Evolutionary conservation across 2,329 filamentous ascomycete species (phyloP).

Genomic region (Pseudovirgaria hyperparasitica): DNA sequence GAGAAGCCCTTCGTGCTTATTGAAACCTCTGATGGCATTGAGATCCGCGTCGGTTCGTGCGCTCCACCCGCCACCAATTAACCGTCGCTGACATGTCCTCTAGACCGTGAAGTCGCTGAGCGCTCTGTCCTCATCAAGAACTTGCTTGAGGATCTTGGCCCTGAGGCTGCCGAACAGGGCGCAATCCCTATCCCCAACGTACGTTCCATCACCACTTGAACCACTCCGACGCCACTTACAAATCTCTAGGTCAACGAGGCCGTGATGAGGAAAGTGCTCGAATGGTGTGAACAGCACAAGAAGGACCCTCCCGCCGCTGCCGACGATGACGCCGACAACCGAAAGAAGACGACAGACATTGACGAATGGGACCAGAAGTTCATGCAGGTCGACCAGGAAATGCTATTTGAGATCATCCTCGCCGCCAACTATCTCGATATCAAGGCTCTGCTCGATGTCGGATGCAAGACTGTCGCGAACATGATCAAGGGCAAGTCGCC

Average conservation of each 20-base stretch:
- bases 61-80: slow-evolving; percentile 1
- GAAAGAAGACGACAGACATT: slow-evolving; percentile 98
- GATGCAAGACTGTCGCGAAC: slow-evolving; percentile 98
- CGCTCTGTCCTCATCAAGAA: slow-evolving; percentile 96
- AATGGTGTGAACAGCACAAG: slow-evolving; percentile 95
- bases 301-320: slow-evolving; percentile 68
- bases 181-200: slow-evolving; percentile 79
- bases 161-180: slow-evolving; percentile 51
- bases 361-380: slow-evolving; percentile 99
- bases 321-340: slow-evolving; percentile 84
- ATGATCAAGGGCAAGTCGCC: slow-evolving; percentile 99
- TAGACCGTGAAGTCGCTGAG: slow-evolving; percentile 71
- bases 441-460: slow-evolving; percentile 93
- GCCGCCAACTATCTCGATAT: slow-evolving; percentile 98
- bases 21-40: slow-evolving; percentile 32
- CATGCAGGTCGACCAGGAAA: slow-evolving; percentile 99
- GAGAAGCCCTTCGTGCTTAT: slow-evolving; percentile 28
- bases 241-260: slow-evolving; percentile 62
- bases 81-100: neutral
- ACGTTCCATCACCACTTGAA: slow-evolving; percentile 10
- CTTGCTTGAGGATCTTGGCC: slow-evolving; percentile 87
- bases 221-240: slow-evolving; percentile 13
- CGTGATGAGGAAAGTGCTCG: slow-evolving; percentile 89
- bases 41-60: slow-evolving; percentile 27
- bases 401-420: slow-evolving; percentile 98